phyloP scores from a whole-genome alignment of 2,329 filamentous ascomycete genomes.

The Colletotrichum chrysophilum region DNA sequence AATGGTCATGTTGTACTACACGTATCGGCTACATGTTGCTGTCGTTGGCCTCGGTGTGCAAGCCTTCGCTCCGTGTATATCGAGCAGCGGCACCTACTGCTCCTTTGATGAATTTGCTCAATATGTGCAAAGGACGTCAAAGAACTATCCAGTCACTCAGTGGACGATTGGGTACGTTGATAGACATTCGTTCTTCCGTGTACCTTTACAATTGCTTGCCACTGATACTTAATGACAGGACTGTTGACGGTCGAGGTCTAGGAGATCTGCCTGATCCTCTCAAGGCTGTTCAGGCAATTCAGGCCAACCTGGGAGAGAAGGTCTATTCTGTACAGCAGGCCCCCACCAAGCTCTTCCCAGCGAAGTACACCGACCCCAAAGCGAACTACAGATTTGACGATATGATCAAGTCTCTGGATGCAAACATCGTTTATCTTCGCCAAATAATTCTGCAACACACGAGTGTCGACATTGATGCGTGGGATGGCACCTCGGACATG shows the following conservation, averaged over 20 bases:
- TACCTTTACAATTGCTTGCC: not conserved
- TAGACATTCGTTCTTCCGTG: not conserved
- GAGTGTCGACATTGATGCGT: not conserved
- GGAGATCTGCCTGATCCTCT: not conserved
- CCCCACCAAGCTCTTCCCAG: not conserved
- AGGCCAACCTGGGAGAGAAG: not conserved
- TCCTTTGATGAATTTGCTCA: not conserved
- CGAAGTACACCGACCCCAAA: not conserved
- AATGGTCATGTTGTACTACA: not conserved
- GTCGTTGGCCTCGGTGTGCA: not conserved
- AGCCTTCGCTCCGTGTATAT: not conserved
- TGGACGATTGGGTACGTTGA: not conserved
- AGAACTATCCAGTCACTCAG: not conserved
- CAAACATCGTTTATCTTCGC: not conserved
- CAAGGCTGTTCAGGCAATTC: not conserved
- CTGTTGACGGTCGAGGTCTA: not conserved
- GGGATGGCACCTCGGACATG: not conserved
- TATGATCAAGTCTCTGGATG: not conserved
- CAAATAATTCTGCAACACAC: not conserved
- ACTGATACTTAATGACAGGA: not conserved
- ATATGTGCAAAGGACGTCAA: not conserved
- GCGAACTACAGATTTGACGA: not conserved
- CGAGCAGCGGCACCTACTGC: not conserved
- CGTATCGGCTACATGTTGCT: not conserved
- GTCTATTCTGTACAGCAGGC: not conserved